phyloP scores from a whole-genome alignment of 768 basidiomycete species.

The Cantharellus anzutake region DNA sequence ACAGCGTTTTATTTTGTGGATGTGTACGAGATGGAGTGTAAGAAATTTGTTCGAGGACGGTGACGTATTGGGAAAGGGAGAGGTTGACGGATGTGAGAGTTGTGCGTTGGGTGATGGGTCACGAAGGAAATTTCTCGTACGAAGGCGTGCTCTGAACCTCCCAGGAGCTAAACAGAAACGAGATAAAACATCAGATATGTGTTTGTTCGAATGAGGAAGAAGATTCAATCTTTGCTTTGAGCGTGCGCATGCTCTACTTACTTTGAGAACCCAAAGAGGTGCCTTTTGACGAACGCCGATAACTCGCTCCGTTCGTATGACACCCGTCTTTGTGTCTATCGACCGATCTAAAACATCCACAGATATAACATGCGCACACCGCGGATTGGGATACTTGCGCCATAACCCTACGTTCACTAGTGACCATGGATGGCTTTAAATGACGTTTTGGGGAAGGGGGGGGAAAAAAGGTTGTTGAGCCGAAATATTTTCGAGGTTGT shows the following conservation, averaged over 20 bases:
- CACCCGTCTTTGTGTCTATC: conserved; percentile 64
- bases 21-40: conserved; percentile 48
- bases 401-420: conserved; percentile 87
- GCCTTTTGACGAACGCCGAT: conserved; percentile 85
- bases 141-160: conserved; percentile 85
- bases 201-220: conserved; percentile 1
- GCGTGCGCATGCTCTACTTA: conserved; percentile 19
- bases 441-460: neutral
- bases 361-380: conserved; percentile 73
- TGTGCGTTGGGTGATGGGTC: conserved; percentile 60
- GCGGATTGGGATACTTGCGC: conserved; percentile 92
- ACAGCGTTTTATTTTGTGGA: conserved; percentile 36
- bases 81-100: conserved; percentile 87
- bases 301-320: conserved; percentile 81
- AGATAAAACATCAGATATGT: conserved; percentile 1
- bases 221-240: neutral
- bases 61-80: conserved; percentile 84
- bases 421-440: conserved; percentile 62
- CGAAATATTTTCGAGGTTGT: conserved; percentile 4
- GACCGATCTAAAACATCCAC: conserved; percentile 76
- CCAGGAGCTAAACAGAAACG: conserved; percentile 42
- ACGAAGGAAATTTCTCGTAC: conserved; percentile 89
- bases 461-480: conserved; percentile 8
- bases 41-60: conserved; percentile 76
- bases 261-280: conserved; percentile 85